phyloP scores from a whole-genome alignment of 257 asterid genomes.

The Salvia hispanica region DNA sequence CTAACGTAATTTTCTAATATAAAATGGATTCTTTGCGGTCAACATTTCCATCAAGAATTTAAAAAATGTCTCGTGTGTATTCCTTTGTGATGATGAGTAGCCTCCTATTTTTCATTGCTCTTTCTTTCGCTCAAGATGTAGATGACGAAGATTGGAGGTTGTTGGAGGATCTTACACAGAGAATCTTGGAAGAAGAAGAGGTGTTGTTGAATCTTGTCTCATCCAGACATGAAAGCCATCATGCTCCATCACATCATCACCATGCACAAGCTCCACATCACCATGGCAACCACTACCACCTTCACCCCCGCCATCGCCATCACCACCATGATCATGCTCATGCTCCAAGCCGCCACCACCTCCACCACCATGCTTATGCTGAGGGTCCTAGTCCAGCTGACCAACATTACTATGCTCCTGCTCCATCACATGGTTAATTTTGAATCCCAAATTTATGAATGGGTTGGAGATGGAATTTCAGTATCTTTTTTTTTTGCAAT shows the following conservation, averaged over 20 bases:
- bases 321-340: constrained; percentile 17
- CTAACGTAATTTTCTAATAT: background rate
- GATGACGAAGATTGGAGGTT: background rate
- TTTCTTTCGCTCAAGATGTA: constrained; percentile 1
- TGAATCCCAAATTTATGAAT: too few relatives aligned
- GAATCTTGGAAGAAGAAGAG: constrained; percentile 20
- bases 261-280: too few relatives aligned
- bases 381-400: background rate
- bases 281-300: background rate
- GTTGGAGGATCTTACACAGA: background rate
- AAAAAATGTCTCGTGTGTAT: constrained; percentile 17
- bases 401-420: background rate
- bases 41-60: background rate
- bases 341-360: background rate
- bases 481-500: too few relatives aligned
- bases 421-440: background rate
- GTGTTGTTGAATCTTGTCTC: background rate
- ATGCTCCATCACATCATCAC: background rate
- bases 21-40: background rate
- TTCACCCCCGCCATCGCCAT: background rate
- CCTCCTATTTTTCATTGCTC: background rate
- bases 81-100: background rate
- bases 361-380: background rate
- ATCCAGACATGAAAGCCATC: background rate
- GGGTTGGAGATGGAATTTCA: too few relatives aligned